Conservation (phyloP, 345 rosid species). For the Salix exigua region DNA sequence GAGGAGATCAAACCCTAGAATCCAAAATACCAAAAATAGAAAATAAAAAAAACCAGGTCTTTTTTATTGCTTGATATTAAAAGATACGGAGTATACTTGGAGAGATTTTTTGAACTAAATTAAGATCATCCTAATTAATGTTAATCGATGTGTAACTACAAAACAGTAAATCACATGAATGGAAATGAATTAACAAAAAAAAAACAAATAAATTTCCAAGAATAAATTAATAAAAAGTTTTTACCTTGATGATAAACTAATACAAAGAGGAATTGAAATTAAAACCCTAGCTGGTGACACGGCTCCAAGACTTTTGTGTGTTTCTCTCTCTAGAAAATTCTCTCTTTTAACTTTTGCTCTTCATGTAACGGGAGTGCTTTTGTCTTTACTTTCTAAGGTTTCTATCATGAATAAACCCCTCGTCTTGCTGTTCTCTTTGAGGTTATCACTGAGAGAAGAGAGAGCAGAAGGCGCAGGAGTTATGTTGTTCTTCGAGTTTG, state of each 20-base stretch:
- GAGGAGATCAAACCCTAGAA: slow-evolving; percentile 37
- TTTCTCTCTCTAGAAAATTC: slow-evolving; percentile 6
- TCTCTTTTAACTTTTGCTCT: slow-evolving; percentile 15
- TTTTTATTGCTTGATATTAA: neutral
- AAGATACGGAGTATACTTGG: neutral
- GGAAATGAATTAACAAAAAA: neutral
- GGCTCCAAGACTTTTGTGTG: slow-evolving; percentile 1
- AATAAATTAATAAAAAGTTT: slow-evolving; percentile 1
- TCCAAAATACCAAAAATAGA: neutral
- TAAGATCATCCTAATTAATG: slow-evolving; percentile 17
- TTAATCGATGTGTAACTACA: slow-evolving; percentile 4
- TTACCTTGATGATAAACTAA: slow-evolving; percentile 26
- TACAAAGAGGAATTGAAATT: neutral
- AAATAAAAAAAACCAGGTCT: slow-evolving; percentile 19
- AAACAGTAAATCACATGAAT: slow-evolving; percentile 6
- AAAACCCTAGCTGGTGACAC: slow-evolving; percentile 39
- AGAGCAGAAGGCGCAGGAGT: slow-evolving; percentile 11
- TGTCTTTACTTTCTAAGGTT: neutral
- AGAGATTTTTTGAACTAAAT: slow-evolving; percentile 2
- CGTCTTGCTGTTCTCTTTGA: slow-evolving; percentile 18
- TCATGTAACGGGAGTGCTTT: neutral
- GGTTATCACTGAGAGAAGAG: slow-evolving; percentile 21
- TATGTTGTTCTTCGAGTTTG: slow-evolving; percentile 17
- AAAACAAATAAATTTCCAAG: neutral
- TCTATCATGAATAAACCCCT: slow-evolving; percentile 30